Evolutionary conservation across 148 eudicot species (phyloP).

Genomic region (Spergularia bocconei): DNA sequence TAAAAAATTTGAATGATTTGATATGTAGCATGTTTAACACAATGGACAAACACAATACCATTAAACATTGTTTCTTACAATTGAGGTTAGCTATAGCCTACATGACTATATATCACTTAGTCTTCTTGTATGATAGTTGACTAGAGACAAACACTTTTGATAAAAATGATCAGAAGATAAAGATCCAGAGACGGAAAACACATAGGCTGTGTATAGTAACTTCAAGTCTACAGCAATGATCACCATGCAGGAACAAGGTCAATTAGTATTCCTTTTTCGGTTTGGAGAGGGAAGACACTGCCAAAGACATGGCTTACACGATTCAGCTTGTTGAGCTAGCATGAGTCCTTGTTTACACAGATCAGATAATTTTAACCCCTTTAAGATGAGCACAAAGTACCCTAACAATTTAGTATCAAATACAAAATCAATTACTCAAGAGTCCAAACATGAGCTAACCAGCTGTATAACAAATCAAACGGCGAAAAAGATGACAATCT

Average conservation of each 20-base stretch:
- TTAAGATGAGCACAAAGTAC: not conserved
- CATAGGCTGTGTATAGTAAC: too few species aligned
- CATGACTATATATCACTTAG: not conserved
- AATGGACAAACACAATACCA: too few species aligned
- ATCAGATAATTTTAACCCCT: too few species aligned
- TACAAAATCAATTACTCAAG: not conserved
- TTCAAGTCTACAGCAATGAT: not conserved
- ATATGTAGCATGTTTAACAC: not conserved
- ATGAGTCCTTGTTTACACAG: too few species aligned
- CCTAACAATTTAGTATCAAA: not conserved
- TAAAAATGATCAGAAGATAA: not conserved
- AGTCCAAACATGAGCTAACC: not conserved
- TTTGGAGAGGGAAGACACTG: not conserved
- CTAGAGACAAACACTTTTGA: not conserved
- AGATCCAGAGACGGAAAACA: too few species aligned
- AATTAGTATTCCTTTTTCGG: not conserved
- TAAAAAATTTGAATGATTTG: not conserved
- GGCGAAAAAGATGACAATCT: conserved; percentile 20
- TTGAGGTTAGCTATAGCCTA: too few species aligned
- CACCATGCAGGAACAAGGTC: not conserved
- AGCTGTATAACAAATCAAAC: not conserved
- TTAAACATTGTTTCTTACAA: too few species aligned
- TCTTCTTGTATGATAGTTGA: not conserved
- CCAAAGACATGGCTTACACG: not conserved
- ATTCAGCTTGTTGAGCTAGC: not conserved